Conservation (phyloP, 768 basidiomycete genomes). For the Leucosporidium creatinivorum region DNA sequence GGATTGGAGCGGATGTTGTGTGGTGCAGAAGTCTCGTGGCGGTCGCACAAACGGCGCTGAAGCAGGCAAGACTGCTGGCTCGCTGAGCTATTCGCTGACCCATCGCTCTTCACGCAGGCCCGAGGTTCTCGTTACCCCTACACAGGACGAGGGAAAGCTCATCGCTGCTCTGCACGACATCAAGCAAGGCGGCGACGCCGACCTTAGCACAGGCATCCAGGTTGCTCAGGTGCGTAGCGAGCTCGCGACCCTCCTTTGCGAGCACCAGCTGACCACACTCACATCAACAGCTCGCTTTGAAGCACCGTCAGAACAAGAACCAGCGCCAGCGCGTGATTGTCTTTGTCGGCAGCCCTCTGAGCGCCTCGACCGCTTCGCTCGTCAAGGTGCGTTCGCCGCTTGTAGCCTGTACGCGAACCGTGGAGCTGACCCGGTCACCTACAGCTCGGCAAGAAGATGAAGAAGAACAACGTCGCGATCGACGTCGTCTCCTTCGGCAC, state of each 20-base stretch:
- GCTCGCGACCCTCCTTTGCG: neutral
- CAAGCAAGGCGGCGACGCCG: conserved; percentile 71
- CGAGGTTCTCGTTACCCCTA: conserved; percentile 91
- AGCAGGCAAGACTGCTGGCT: neutral
- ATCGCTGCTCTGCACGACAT: conserved; percentile 68
- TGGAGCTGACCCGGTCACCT: too few relatives aligned
- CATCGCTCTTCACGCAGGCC: conserved; percentile 53
- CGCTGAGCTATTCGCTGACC: neutral
- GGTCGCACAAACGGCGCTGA: neutral
- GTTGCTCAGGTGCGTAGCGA: conserved; percentile 58
- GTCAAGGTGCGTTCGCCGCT: conserved; percentile 32
- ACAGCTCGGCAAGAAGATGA: conserved; percentile 89
- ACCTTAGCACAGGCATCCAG: conserved; percentile 82
- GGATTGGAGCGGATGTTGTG: neutral
- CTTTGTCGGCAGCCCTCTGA: conserved; percentile 82
- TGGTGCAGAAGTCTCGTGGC: too few relatives aligned
- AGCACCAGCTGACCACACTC: neutral
- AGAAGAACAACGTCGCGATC: conserved; percentile 97
- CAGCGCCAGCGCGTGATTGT: conserved; percentile 91
- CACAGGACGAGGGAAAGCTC: conserved; percentile 89
- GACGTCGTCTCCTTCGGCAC: conserved; percentile 85
- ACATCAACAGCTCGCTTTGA: conserved; percentile 62
- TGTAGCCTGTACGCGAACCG: too few relatives aligned
- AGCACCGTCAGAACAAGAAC: conserved; percentile 98
- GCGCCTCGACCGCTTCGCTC: conserved; percentile 60